These are phyloP conservation scores for Hanseniaspora taiwanica DNA, from an alignment of 805 yeast genomes.

Conservation along the genomic window DNA sequence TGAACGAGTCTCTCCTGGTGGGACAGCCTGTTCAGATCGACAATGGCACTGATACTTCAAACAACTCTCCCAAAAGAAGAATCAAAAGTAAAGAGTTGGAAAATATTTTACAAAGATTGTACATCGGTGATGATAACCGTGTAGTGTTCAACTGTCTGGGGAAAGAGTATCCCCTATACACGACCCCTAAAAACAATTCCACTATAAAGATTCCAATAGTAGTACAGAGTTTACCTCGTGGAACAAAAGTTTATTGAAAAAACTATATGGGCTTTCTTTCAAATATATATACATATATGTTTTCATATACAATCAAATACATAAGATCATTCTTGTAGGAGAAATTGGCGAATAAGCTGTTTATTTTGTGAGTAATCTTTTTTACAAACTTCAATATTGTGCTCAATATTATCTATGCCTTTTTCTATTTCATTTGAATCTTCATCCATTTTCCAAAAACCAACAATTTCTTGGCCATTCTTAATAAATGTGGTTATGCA, in stretches of 20 bases:
- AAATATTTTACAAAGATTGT: constrained; percentile 11
- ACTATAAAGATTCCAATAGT: constrained; percentile 7
- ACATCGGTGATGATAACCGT: constrained; percentile 6
- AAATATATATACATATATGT: no score
- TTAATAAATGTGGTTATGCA: constrained; percentile 39
- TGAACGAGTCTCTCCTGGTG: constrained; percentile 9
- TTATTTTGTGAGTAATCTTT: constrained; percentile 14
- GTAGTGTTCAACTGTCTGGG: constrained; percentile 9
- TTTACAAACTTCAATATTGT: constrained; percentile 33
- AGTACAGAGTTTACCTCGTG: constrained; percentile 10
- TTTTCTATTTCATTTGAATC: constrained; percentile 15
- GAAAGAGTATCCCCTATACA: constrained; percentile 7
- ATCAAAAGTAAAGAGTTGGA: constrained; percentile 14
- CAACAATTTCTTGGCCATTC: constrained; percentile 45
- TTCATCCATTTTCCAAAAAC: constrained; percentile 38
- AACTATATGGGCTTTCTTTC: background rate
- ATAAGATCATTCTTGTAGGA: constrained; percentile 2
- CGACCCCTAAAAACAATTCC: constrained; percentile 1
- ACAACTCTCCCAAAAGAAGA: constrained; percentile 7
- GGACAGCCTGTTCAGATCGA: no score
- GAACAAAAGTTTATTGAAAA: constrained; percentile 3
- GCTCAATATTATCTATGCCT: constrained; percentile 13
- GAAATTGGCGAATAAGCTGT: constrained; percentile 10
- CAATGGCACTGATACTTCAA: no score
- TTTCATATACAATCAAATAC: background rate